These are phyloP conservation scores for Macrolepiota dolichaula DNA, from an alignment of 768 basidiomycete species.

Conservation along the genomic window DNA sequence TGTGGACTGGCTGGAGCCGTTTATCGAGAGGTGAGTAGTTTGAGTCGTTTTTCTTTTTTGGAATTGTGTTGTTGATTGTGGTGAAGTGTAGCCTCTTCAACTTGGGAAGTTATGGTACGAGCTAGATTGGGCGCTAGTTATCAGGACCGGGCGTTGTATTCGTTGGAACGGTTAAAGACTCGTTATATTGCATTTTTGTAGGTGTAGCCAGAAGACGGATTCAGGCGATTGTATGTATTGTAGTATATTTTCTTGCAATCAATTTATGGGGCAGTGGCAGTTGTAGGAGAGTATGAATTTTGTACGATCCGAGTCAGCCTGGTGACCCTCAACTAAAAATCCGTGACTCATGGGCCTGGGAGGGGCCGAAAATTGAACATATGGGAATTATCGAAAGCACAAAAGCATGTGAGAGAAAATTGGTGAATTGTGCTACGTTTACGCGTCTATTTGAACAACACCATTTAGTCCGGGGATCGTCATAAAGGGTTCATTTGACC, in stretches of 20 bases:
- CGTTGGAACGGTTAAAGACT: conserved; percentile 70
- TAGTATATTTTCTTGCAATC: conserved; percentile 27
- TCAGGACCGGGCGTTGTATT: conserved; percentile 59
- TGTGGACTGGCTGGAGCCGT: conserved; percentile 55
- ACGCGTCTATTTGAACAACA: no score
- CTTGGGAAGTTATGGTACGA: conserved; percentile 94
- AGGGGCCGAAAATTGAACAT: no score
- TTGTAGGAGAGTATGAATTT: no score
- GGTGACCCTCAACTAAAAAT: not conserved
- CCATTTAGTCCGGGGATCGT: no score
- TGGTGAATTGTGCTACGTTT: no score
- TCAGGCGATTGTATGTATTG: not conserved
- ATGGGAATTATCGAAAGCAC: no score
- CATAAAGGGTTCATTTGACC: no score
- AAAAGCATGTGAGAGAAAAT: no score
- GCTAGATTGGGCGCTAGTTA: conserved; percentile 83
- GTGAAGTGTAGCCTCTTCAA: conserved; percentile 66
- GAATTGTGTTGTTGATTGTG: conserved; percentile 6
- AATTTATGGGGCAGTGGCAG: not conserved
- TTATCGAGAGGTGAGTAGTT: conserved; percentile 69
- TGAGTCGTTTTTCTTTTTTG: not conserved
- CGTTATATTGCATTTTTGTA: conserved; percentile 44
- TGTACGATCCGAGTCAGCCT: not conserved
- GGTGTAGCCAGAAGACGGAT: not conserved
- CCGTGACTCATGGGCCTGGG: no score